Evolutionary conservation across 2,329 filamentous ascomycete species (phyloP), one percentile per base, ranked within the genome.

Genomic region (Neofusicoccum sp.): DNA sequence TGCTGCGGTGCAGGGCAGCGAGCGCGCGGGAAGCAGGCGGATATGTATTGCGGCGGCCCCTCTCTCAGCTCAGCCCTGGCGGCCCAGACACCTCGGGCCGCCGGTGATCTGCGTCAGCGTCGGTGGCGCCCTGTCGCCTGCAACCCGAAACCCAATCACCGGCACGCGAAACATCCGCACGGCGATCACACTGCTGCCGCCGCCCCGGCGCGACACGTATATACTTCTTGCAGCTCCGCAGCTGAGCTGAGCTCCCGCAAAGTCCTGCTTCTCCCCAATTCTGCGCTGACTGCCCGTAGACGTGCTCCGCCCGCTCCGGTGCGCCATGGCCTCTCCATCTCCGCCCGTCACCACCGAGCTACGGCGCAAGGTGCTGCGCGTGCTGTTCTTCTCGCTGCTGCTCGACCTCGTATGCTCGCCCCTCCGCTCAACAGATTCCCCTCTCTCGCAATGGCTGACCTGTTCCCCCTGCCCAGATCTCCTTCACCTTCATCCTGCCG

Each of bases 401-500:
- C 82, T 98, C 11, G 93, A 98, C 75, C 77, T 98, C 77, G 93
- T 97, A 84, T 36, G 44, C 45, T 44, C 38, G 31, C 47, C 60
- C 40, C 14, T 14, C n/a, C 20, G 12, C 20, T 14, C 30, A 2
- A 9, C 5, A 12, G 28, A 2, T n/a, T 28, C 7, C 54, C 26
- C 30, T 28, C 51, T 28, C 36, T 56, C 26, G 38, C 24, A 38
- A 47, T 41, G 24, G 40, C 48, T 44, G 1, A 51, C 33, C 20
- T 5, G 20, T 8, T 14, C 8, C 7, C 14, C 6, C 20, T 16
- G 3, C n/a, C 31, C 14, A 97, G 93, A 91, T 98, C 70, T 97
- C 93, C 60, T 99, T 99, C 75, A 99, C 95, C 31, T 97, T 99
- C 73, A 98, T 98, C 72, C 88, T 99, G 7, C 95, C 95, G 0